Evolutionary conservation across 192 early-diverging fungal species (phyloP), one percentile per base, ranked within the genome.

Genomic region (Coemansia aciculifera): DNA sequence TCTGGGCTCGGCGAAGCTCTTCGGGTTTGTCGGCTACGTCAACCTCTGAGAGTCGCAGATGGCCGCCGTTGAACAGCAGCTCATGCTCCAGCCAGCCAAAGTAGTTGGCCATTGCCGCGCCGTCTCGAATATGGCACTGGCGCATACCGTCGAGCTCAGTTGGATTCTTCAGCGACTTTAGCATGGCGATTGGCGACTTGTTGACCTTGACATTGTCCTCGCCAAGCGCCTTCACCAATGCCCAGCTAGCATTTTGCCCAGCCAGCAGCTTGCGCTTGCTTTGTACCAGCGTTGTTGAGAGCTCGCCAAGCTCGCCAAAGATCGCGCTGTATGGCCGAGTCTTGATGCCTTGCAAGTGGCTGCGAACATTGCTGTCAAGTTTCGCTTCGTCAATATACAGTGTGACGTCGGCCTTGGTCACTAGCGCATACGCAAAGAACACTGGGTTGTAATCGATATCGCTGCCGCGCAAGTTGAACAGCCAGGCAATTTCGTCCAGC

Each of bases 371-470:
- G 19, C 83, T 63, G 2, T 86, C 73, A 24, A 98, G 65, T 65
- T 95, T 96, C 10, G 65, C 72, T 4, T 89, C 84, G 64, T 96
- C 89, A 3, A 96, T 85, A 72, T 92, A 98, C 11, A 99, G 85
- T 48, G 83, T 84, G 34, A 87, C 89, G 27, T 81, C 75, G 65
- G 86, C 72, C 38, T 75, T 61, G 12, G 95, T 95, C 49, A 99
- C 81, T 8, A 97, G 70, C 3, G 94, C 90, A 72, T 96, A 98
- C 1, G 95, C 85, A 74, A 94, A 94, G 81, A 99, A 98, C 15
- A 99, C 96, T 0, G 97, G 97, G 70, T 99, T 99, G 86, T 89
- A 99, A 59, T 86, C 83, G 70, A 99, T 92, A 70, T 99, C 97
- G 29, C 89, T 89, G n/a, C 97, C 97, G 64, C 97, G 91, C 59